Percentiles rank a stretch among this genome's conserved stretches.
Evolutionary conservation across 148 eudicot species (phyloP).

Genomic region (Chenopodium suecicum): DNA sequence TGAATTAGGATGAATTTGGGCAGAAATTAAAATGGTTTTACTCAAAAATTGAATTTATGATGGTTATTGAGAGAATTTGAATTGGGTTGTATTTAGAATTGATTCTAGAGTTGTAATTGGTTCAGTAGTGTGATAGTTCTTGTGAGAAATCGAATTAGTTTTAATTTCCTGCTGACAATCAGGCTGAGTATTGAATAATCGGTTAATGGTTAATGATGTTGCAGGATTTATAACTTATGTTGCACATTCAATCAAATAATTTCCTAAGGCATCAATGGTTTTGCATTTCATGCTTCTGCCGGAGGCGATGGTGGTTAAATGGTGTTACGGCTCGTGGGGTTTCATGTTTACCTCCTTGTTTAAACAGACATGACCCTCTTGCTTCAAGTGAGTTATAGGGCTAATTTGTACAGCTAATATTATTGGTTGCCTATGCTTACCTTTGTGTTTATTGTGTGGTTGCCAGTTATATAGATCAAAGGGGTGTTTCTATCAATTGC

Average conservation of each 20-base stretch:
- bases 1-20: background rate
- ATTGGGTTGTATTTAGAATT: background rate
- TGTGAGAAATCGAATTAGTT: background rate
- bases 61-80: background rate
- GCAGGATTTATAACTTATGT: slow-evolving; percentile 34
- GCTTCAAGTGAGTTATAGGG: slow-evolving; percentile 23
- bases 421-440: background rate
- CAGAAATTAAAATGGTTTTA: background rate
- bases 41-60: background rate
- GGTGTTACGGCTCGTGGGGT: slow-evolving; percentile 29
- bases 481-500: background rate
- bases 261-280: slow-evolving; percentile 37
- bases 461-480: background rate
- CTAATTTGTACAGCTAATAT: background rate
- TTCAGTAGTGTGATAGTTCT: background rate
- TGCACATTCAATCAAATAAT: slow-evolving; percentile 42
- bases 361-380: slow-evolving; percentile 27
- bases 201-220: slow-evolving; percentile 9
- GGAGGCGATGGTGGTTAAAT: slow-evolving; percentile 31
- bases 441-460: background rate
- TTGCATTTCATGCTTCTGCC: slow-evolving; percentile 32
- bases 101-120: background rate
- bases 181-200: background rate
- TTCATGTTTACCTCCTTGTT: slow-evolving; percentile 34
- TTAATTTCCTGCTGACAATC: background rate